phyloP scores from a whole-genome alignment of 371 early-diverging fungal genomes.

The Blyttiomyces sp. region DNA sequence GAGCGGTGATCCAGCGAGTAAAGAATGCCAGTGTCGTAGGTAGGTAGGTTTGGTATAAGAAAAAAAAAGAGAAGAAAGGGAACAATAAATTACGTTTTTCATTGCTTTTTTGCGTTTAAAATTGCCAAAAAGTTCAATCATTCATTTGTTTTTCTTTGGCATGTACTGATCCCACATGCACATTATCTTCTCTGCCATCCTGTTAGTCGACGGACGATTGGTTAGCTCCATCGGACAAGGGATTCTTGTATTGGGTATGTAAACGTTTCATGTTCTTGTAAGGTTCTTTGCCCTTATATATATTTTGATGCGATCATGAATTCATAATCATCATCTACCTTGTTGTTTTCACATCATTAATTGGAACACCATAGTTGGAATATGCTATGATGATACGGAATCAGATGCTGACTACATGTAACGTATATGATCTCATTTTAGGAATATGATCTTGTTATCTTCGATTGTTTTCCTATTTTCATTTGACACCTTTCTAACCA shows the following conservation, averaged over 20 bases:
- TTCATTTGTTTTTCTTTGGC: neutral
- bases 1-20: constrained; percentile 27
- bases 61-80: too few species aligned
- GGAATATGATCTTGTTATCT: neutral
- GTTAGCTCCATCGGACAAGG: constrained; percentile 22
- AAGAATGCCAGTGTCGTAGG: constrained; percentile 20
- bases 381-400: constrained; percentile 10
- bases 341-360: neutral
- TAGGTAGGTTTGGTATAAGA: neutral
- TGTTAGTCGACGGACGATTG: constrained; percentile 14
- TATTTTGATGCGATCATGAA: neutral
- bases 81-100: too few species aligned
- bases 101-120: too few species aligned
- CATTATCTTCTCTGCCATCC: neutral
- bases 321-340: neutral
- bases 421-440: neutral
- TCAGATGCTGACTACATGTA: constrained; percentile 19
- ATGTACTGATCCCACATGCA: neutral
- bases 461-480: neutral
- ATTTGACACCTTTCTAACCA: neutral
- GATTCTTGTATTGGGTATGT: constrained; percentile 14
- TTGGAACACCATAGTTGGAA: constrained; percentile 6
- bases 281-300: neutral
- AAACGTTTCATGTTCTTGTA: neutral
- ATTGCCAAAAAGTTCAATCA: too few species aligned